These are phyloP conservation scores for Tulasnella sp. DNA, from an alignment of 768 basidiomycete species.

Conservation along the genomic window DNA sequence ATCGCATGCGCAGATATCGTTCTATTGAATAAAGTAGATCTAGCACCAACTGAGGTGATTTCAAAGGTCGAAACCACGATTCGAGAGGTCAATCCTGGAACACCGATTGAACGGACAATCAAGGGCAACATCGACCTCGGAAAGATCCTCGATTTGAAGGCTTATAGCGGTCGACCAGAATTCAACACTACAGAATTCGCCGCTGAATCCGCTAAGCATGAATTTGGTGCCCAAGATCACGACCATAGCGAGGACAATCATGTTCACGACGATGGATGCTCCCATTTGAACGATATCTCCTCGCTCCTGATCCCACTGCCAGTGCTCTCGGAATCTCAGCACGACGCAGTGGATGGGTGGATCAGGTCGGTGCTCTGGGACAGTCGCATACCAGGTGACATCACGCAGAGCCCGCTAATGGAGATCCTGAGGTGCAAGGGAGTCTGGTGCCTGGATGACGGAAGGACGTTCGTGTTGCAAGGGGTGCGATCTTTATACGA, in stretches of 20 bases:
- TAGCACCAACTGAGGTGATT: constrained; percentile 42
- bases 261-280: constrained; percentile 21
- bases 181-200: constrained; percentile 16
- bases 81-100: constrained; percentile 66
- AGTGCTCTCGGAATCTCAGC: constrained; percentile 37
- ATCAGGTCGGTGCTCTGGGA: constrained; percentile 81
- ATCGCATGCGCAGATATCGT: constrained; percentile 88
- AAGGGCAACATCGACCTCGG: constrained; percentile 62
- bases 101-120: constrained; percentile 61
- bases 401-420: background rate
- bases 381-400: constrained; percentile 35
- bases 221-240: constrained; percentile 26
- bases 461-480: constrained; percentile 66
- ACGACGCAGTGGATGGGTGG: constrained; percentile 61
- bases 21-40: constrained; percentile 83
- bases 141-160: constrained; percentile 67
- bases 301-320: constrained; percentile 60
- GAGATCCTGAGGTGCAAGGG: constrained; percentile 85
- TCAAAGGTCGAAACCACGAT: constrained; percentile 46
- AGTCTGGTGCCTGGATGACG: constrained; percentile 45
- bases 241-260: constrained; percentile 27
- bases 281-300: constrained; percentile 58
- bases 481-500: constrained; percentile 91
- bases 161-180: constrained; percentile 49
- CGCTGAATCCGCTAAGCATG: constrained; percentile 28